phyloP scores from a whole-genome alignment of 345 rosid genomes.

The Corymbia maculata region DNA sequence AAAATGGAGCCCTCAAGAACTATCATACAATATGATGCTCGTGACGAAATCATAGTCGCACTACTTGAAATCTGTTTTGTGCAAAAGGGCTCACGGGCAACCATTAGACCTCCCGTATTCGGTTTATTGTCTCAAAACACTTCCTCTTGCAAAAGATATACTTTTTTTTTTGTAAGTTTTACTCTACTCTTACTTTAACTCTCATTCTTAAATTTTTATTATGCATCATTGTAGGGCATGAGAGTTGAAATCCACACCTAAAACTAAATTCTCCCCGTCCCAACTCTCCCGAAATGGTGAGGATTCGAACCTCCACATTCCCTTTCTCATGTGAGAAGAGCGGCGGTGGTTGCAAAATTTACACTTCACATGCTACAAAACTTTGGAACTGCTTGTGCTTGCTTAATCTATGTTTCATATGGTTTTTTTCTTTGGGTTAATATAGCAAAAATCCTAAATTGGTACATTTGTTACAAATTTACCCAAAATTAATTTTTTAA shows the following conservation, averaged over 20 bases:
- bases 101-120: not conserved
- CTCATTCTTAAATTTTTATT: no score
- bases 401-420: not conserved
- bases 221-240: no score
- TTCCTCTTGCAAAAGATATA: not conserved
- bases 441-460: no score
- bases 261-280: no score
- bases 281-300: no score
- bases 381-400: not conserved
- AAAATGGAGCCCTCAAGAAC: not conserved
- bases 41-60: not conserved
- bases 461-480: no score
- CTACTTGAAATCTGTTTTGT: not conserved
- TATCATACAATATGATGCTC: not conserved
- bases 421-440: not conserved
- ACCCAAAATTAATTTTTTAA: no score
- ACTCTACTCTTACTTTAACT: no score
- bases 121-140: not conserved
- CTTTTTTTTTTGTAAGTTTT: no score
- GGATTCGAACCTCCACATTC: no score
- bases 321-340: no score
- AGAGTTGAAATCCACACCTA: no score
- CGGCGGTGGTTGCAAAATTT: not conserved
- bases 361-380: not conserved
- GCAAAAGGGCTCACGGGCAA: not conserved